phyloP scores from a whole-genome alignment of 768 basidiomycete genomes.

The Psilocybe sp. region DNA sequence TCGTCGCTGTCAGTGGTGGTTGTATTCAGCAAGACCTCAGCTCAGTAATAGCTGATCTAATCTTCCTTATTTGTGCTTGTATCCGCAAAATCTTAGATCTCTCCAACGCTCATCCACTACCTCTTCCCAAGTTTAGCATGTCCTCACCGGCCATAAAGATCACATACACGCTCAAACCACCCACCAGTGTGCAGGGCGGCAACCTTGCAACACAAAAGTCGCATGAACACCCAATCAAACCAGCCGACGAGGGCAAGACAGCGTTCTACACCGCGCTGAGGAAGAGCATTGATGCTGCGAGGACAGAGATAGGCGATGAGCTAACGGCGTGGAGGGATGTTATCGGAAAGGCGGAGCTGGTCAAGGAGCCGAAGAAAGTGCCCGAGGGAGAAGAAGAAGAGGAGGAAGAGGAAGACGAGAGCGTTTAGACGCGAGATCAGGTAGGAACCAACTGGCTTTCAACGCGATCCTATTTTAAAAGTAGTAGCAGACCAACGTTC shows the following conservation, averaged over 20 bases:
- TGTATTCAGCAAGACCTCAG: background rate
- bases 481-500: slow-evolving; percentile 1
- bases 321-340: slow-evolving; percentile 75
- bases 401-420: slow-evolving; percentile 15
- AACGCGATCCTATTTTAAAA: background rate
- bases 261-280: slow-evolving; percentile 52
- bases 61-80: slow-evolving; percentile 11
- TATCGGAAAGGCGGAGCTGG: slow-evolving; percentile 61
- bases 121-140: background rate
- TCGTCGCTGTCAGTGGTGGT: background rate
- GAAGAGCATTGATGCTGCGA: slow-evolving; percentile 48
- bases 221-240: slow-evolving; percentile 10
- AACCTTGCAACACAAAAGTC: slow-evolving; percentile 8
- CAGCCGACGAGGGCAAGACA: slow-evolving; percentile 19
- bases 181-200: slow-evolving; percentile 4
- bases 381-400: slow-evolving; percentile 42
- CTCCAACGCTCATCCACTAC: background rate
- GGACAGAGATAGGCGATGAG: slow-evolving; percentile 57
- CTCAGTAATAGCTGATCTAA: slow-evolving; percentile 7
- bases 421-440: slow-evolving; percentile 3
- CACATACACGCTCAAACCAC: slow-evolving; percentile 19
- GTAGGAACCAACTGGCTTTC: background rate
- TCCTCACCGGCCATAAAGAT: slow-evolving; percentile 18
- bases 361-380: slow-evolving; percentile 50
- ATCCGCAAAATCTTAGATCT: background rate